Evolutionary conservation across 768 basidiomycete species (phyloP).

Genomic region (Sarcodon sp.): DNA sequence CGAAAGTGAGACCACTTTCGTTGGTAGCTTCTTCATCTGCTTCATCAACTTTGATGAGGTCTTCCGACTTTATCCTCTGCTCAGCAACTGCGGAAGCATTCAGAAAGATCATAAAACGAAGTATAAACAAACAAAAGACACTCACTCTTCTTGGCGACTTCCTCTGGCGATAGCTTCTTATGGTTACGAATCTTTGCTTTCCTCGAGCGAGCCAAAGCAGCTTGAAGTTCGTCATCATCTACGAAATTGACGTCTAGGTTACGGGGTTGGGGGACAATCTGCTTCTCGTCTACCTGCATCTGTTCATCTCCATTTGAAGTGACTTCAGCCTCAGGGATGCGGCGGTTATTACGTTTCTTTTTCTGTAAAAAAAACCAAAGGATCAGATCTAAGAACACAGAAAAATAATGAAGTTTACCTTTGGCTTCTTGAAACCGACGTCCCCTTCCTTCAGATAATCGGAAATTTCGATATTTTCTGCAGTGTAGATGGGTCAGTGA

Average conservation of each 20-base stretch:
- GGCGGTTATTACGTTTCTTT: conserved; percentile 75
- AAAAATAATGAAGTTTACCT: conserved; percentile 30
- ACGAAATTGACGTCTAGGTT: conserved; percentile 85
- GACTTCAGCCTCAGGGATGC: conserved; percentile 31
- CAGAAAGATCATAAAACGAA: neutral
- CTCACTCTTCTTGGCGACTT: conserved; percentile 67
- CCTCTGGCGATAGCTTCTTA: conserved; percentile 71
- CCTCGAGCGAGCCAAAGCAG: conserved; percentile 76
- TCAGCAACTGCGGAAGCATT: conserved; percentile 40
- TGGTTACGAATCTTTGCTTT: conserved; percentile 68
- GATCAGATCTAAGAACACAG: neutral
- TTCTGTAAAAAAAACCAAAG: conserved; percentile 23
- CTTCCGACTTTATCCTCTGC: conserved; percentile 42
- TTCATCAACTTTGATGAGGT: conserved; percentile 33
- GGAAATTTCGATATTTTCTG: conserved; percentile 76
- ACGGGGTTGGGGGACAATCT: conserved; percentile 51
- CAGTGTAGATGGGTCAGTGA: conserved; percentile 1
- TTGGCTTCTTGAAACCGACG: conserved; percentile 89
- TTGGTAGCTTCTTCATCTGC: conserved; percentile 31
- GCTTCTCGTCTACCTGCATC: conserved; percentile 77
- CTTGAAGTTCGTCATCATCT: conserved; percentile 97
- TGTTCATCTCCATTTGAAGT: conserved; percentile 29
- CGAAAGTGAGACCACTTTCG: conserved; percentile 64
- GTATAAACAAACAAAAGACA: conserved; percentile 5
- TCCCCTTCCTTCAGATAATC: conserved; percentile 92